Conservation (phyloP, 75 land plant genomes). For the Cunninghamia lanceolata region DNA sequence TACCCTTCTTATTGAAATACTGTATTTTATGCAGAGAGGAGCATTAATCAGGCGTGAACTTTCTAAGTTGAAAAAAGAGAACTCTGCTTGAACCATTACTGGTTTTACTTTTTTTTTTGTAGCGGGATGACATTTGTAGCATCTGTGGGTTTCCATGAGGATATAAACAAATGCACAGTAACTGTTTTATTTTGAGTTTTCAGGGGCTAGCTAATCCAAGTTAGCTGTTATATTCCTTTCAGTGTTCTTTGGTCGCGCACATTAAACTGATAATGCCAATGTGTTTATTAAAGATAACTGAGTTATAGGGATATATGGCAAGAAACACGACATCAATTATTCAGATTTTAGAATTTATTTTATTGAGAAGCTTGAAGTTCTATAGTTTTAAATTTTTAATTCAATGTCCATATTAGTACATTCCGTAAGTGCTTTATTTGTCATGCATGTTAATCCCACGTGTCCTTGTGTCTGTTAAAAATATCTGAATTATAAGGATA, state of each 20-base stretch:
- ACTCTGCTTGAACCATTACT: neutral
- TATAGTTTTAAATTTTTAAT: too few species aligned
- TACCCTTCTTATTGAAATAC: neutral
- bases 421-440: too few species aligned
- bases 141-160: neutral
- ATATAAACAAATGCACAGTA: too few species aligned
- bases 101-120: neutral
- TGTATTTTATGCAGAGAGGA: constrained; percentile 5
- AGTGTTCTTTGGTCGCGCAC: neutral
- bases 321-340: too few species aligned
- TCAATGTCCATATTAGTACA: too few species aligned
- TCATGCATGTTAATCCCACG: too few species aligned
- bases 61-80: constrained; percentile 6
- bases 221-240: neutral
- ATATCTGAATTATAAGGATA: too few species aligned
- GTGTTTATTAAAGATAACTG: neutral
- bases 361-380: too few species aligned
- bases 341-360: too few species aligned
- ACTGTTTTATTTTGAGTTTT: neutral
- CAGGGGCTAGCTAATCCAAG: neutral
- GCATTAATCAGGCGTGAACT: constrained; percentile 10
- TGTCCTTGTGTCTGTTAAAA: too few species aligned
- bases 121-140: neutral
- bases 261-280: neutral
- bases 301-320: too few species aligned